These are phyloP conservation scores for Solanum chaucha DNA, from an alignment of 257 asterid species.

Conservation along the genomic window DNA sequence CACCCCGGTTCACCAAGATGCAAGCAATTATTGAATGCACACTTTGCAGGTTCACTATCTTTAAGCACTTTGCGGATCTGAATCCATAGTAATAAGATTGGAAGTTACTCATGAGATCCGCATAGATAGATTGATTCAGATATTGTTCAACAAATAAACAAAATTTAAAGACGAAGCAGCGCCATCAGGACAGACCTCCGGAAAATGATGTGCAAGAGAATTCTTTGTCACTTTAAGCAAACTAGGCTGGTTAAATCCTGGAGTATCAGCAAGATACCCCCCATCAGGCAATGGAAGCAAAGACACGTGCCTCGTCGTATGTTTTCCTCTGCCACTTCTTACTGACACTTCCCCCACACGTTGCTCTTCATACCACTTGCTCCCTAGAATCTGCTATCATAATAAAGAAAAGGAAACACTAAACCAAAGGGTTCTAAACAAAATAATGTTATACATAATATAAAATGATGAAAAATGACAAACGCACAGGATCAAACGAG, in stretches of 20 bases:
- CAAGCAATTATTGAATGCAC: constrained; percentile 75
- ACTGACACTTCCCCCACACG: constrained; percentile 91
- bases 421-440: background rate
- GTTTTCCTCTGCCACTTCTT: constrained; percentile 95
- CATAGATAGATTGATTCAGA: background rate
- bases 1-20: constrained; percentile 95
- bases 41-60: constrained; percentile 39
- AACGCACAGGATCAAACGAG: constrained; percentile 57
- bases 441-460: background rate
- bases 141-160: background rate
- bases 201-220: constrained; percentile 67
- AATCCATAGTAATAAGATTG: background rate
- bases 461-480: background rate
- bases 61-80: constrained; percentile 68
- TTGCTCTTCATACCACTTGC: constrained; percentile 85
- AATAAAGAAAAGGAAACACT: background rate
- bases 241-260: constrained; percentile 94
- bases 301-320: constrained; percentile 84
- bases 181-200: constrained; percentile 53
- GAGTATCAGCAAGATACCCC: constrained; percentile 84
- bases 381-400: constrained; percentile 50
- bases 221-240: constrained; percentile 74
- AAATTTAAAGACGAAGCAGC: background rate
- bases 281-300: constrained; percentile 74
- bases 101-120: background rate